Evolutionary conservation across 2,329 filamentous ascomycete genomes (phyloP).

Genomic region (Dryadomyces quercus-mongolicae): DNA sequence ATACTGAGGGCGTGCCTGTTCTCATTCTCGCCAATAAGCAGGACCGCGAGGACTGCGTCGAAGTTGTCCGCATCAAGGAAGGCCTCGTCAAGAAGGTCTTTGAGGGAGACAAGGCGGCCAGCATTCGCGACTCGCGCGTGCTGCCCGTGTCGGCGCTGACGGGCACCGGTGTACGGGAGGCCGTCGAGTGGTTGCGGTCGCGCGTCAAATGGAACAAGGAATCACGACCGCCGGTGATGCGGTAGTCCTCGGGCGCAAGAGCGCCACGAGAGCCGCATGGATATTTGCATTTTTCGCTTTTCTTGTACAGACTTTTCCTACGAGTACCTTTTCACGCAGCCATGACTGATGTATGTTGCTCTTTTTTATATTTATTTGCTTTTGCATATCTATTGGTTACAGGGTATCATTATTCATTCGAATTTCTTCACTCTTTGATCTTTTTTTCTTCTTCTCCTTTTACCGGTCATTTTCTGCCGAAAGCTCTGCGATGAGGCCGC

Average conservation of each 20-base stretch:
- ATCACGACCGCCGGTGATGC: constrained; percentile 80
- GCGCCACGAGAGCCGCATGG: too few relatives aligned
- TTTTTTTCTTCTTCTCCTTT: neutral
- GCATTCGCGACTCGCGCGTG: constrained; percentile 81
- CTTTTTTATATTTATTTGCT: neutral
- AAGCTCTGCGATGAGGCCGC: constrained; percentile 64
- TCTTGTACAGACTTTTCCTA: neutral
- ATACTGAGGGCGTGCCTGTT: constrained; percentile 83
- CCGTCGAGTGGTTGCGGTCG: constrained; percentile 91
- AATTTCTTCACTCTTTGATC: neutral
- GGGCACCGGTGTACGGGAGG: constrained; percentile 77
- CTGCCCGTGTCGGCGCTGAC: constrained; percentile 86
- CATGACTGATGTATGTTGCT: neutral
- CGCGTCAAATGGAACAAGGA: constrained; percentile 96
- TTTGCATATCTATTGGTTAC: constrained; percentile 5
- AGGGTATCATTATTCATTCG: constrained; percentile 12
- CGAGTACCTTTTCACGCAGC: neutral
- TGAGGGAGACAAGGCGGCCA: constrained; percentile 79
- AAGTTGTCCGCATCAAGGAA: constrained; percentile 95
- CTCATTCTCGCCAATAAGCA: constrained; percentile 95
- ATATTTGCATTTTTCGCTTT: neutral
- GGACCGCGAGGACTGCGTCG: constrained; percentile 91
- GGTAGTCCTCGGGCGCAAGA: constrained; percentile 32
- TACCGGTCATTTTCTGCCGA: constrained; percentile 77
- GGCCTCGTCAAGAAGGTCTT: constrained; percentile 90